A percentile compares a stretch with the other conserved stretches of the same genome.
These are phyloP conservation scores for Sporothrix inflata DNA, from an alignment of 2,329 filamentous ascomycete species.

Conservation along the genomic window DNA sequence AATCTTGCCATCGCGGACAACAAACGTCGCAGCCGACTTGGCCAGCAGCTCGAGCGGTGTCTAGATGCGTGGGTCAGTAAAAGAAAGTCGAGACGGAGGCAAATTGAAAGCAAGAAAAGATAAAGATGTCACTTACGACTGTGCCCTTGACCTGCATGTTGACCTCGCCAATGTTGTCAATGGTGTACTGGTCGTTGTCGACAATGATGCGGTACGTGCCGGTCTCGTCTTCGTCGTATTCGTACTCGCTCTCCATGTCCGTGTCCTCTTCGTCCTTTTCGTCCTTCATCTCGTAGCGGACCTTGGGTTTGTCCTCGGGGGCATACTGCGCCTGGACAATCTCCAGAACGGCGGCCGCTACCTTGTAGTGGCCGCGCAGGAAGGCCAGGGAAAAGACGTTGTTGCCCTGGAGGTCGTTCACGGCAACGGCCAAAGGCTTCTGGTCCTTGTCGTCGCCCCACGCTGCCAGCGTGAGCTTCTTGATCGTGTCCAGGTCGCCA, in stretches of 20 bases:
- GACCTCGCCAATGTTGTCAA: conserved; percentile 74
- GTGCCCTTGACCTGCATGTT: conserved; percentile 69
- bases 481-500: conserved; percentile 69
- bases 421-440: conserved; percentile 66
- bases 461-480: conserved; percentile 61
- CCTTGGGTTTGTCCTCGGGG: conserved; percentile 55
- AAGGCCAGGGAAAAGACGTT: conserved; percentile 71
- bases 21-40: conserved; percentile 44
- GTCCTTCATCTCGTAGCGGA: conserved; percentile 54
- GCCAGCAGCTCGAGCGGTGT: conserved; percentile 59
- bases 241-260: conserved; percentile 43
- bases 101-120: not conserved
- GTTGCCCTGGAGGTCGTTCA: conserved; percentile 54
- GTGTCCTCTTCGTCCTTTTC: conserved; percentile 43
- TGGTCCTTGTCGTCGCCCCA: conserved; percentile 60
- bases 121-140: conserved; percentile 35
- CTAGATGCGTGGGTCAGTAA: not conserved
- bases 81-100: not conserved
- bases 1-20: conserved; percentile 39
- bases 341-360: conserved; percentile 69
- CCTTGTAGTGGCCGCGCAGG: conserved; percentile 63
- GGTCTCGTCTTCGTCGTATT: conserved; percentile 40
- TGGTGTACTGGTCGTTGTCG: conserved; percentile 70
- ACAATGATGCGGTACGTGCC: conserved; percentile 59
- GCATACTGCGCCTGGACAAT: conserved; percentile 72